A percentile compares a stretch with the other conserved stretches of the same genome.
These are phyloP conservation scores for Microthyrium microscopicum DNA, from an alignment of 2,329 filamentous ascomycete genomes.

Conservation along the genomic window DNA sequence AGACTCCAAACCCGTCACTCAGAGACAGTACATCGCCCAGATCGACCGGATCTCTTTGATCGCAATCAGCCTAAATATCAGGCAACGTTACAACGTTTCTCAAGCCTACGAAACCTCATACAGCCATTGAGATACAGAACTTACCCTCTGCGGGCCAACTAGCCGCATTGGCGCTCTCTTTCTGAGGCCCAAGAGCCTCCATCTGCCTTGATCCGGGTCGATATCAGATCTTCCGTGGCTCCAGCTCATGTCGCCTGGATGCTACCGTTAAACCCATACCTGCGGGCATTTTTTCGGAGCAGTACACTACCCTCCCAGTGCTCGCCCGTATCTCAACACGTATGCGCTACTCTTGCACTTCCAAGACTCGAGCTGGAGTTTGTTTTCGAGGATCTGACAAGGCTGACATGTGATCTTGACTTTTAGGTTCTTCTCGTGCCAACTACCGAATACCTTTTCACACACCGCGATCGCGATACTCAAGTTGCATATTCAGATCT, in stretches of 20 bases:
- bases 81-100: no score
- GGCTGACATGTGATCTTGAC: background rate
- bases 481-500: slow-evolving; percentile 63
- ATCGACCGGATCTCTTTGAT: no score
- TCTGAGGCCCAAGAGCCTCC: no score
- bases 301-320: slow-evolving; percentile 83
- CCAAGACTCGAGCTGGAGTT: background rate
- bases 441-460: slow-evolving; percentile 78
- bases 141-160: no score
- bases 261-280: slow-evolving; percentile 97
- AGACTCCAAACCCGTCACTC: no score
- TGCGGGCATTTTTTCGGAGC: slow-evolving; percentile 97
- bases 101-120: no score
- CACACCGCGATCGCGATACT: slow-evolving; percentile 73
- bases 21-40: no score
- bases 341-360: slow-evolving; percentile 19
- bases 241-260: slow-evolving; percentile 44
- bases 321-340: slow-evolving; percentile 75
- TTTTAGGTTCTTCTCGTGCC: slow-evolving; percentile 72
- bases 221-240: background rate
- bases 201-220: no score
- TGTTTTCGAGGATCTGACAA: background rate
- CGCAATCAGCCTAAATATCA: no score
- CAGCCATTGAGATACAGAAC: no score
- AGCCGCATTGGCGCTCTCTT: no score